These are phyloP conservation scores for Cladosporium sp. DNA, from an alignment of 2,329 filamentous ascomycete genomes.

Conservation along the genomic window DNA sequence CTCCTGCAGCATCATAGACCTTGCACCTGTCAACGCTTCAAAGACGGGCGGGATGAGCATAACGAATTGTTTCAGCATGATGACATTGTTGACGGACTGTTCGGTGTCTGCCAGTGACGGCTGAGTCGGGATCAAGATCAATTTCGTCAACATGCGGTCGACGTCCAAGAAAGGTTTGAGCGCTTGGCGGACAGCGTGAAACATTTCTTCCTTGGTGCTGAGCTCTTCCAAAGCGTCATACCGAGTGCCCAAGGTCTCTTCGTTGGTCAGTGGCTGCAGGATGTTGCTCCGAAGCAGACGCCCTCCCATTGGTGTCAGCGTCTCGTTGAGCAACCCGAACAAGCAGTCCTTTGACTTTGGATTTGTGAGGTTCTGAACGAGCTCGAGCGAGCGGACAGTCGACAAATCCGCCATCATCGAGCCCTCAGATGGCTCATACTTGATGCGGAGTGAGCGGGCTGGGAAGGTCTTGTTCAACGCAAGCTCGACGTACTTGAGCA, in stretches of 20 bases:
- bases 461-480: constrained; percentile 69
- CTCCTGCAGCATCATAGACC: constrained; percentile 64
- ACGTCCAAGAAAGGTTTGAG: constrained; percentile 76
- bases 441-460: constrained; percentile 79
- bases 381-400: constrained; percentile 81
- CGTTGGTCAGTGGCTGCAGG: constrained; percentile 80
- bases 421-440: constrained; percentile 83
- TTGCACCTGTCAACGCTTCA: constrained; percentile 66
- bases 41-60: constrained; percentile 67
- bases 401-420: constrained; percentile 95
- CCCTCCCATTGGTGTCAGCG: constrained; percentile 83
- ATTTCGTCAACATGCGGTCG: constrained; percentile 78
- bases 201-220: constrained; percentile 79
- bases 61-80: constrained; percentile 83
- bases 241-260: constrained; percentile 67
- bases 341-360: constrained; percentile 78
- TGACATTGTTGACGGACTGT: constrained; percentile 80
- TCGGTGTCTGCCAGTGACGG: constrained; percentile 69
- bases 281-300: constrained; percentile 83
- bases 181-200: constrained; percentile 73
- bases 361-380: constrained; percentile 83
- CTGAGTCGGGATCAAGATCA: constrained; percentile 74
- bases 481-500: constrained; percentile 76
- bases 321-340: constrained; percentile 83
- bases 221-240: constrained; percentile 86